Evolutionary conservation across 768 basidiomycete species (phyloP).

Genomic region (Hemileccinum impolitum): DNA sequence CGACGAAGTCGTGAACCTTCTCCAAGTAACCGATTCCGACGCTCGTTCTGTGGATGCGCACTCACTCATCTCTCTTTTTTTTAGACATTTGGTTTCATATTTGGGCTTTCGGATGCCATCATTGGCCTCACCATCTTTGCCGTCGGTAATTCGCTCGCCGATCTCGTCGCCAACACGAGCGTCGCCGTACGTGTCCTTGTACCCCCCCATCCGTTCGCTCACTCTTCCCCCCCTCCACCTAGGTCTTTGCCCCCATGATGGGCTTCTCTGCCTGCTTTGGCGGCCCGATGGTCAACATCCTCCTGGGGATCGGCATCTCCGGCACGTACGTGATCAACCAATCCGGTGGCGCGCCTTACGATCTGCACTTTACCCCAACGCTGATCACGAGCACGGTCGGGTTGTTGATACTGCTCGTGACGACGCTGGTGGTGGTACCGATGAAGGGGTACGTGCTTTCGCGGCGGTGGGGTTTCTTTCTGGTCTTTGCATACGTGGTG

Average conservation of each 20-base stretch:
- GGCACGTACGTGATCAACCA: slow-evolving; percentile 81
- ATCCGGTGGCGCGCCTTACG: slow-evolving; percentile 52
- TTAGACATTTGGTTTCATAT: slow-evolving; percentile 89
- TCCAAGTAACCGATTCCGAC: slow-evolving; percentile 55
- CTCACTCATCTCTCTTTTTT: slow-evolving; percentile 6
- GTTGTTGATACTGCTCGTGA: slow-evolving; percentile 68
- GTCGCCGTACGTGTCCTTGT: slow-evolving; percentile 62
- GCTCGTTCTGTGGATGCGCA: background rate
- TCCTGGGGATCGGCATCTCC: slow-evolving; percentile 88
- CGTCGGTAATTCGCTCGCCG: slow-evolving; percentile 92
- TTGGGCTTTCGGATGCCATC: slow-evolving; percentile 95
- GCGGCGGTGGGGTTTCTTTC: slow-evolving; percentile 74
- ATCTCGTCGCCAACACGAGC: slow-evolving; percentile 95
- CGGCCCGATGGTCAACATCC: slow-evolving; percentile 88
- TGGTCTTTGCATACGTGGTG: slow-evolving; percentile 68
- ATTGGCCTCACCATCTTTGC: slow-evolving; percentile 97
- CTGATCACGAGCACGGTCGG: slow-evolving; percentile 82
- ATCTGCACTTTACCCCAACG: slow-evolving; percentile 77
- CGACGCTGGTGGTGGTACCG: slow-evolving; percentile 83
- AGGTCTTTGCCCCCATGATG: slow-evolving; percentile 90
- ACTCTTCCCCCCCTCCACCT: background rate
- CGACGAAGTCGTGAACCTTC: slow-evolving; percentile 89
- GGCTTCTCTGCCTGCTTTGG: slow-evolving; percentile 95
- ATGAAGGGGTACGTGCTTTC: slow-evolving; percentile 79
- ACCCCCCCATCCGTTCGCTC: background rate